Conservation (phyloP, 495 filamentous ascomycete genomes). For the Hyaloscypha variabilis region DNA sequence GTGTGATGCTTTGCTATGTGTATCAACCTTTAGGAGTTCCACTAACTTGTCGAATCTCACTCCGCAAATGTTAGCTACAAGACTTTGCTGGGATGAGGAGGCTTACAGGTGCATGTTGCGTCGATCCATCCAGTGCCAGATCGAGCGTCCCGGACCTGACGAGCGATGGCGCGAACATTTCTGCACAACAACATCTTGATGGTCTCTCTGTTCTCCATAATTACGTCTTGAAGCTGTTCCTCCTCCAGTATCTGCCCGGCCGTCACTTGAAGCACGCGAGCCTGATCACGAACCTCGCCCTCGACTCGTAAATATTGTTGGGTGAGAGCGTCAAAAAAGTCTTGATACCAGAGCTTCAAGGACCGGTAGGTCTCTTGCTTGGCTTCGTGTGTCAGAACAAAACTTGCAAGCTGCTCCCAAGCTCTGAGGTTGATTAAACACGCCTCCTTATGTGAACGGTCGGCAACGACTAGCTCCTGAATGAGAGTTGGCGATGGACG, state of each 20-base stretch:
- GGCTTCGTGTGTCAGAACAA: constrained; percentile 60
- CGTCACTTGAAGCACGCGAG: constrained; percentile 3
- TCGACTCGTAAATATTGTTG: constrained; percentile 52
- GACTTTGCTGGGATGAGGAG: background rate
- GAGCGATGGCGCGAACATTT: constrained; percentile 4
- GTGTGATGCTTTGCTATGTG: background rate
- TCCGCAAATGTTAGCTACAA: background rate
- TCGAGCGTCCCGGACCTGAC: background rate
- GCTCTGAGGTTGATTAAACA: constrained; percentile 81
- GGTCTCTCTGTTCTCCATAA: constrained; percentile 8
- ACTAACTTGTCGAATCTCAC: background rate
- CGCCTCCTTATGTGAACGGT: constrained; percentile 80
- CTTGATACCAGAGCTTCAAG: constrained; percentile 72
- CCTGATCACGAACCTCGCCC: constrained; percentile 40
- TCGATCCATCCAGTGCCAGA: background rate
- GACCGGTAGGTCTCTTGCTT: constrained; percentile 56
- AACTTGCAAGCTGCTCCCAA: constrained; percentile 79
- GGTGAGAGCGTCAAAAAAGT: constrained; percentile 48
- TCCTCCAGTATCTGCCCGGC: constrained; percentile 2
- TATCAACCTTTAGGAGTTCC: background rate
- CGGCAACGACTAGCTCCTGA: constrained; percentile 75
- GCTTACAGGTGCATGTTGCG: background rate
- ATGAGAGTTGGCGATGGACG: constrained; percentile 73
- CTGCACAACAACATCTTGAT: constrained; percentile 6
- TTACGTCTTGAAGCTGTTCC: background rate